A percentile compares a stretch with the other conserved stretches of the same genome.
Evolutionary conservation across 495 filamentous ascomycete species (phyloP).

Genomic region (Chlorociboria aeruginascens): DNA sequence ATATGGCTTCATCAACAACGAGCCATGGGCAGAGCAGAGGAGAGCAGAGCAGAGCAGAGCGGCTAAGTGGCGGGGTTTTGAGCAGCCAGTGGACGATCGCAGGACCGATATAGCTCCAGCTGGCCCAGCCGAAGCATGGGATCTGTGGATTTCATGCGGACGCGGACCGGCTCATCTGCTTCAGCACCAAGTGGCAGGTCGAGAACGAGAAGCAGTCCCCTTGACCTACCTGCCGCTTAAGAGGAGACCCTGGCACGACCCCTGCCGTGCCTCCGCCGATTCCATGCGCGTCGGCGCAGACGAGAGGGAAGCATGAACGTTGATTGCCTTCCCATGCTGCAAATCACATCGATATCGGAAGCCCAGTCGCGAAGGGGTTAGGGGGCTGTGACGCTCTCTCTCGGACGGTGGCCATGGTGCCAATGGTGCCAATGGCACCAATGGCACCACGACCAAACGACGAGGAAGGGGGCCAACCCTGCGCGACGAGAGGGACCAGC

Average conservation of each 20-base stretch:
- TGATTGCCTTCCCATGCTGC: not conserved
- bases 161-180: slow-evolving; percentile 18
- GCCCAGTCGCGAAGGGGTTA: not conserved
- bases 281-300: slow-evolving; percentile 7
- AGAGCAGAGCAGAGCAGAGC: slow-evolving; percentile 21
- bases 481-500: no score
- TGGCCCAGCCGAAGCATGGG: slow-evolving; percentile 17
- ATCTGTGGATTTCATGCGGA: slow-evolving; percentile 9
- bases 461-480: no score
- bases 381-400: not conserved
- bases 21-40: no score
- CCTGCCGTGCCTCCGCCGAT: slow-evolving; percentile 6
- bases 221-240: slow-evolving; percentile 12
- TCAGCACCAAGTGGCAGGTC: slow-evolving; percentile 13
- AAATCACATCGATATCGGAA: not conserved
- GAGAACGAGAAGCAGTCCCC: slow-evolving; percentile 1
- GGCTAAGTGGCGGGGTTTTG: slow-evolving; percentile 17
- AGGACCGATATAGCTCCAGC: slow-evolving; percentile 17
- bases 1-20: slow-evolving; percentile 14
- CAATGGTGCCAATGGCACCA: not conserved
- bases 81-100: slow-evolving; percentile 19
- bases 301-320: not conserved
- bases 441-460: not conserved
- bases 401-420: not conserved
- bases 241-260: not conserved